Evolutionary conservation across 2,329 filamentous ascomycete genomes (phyloP).

Genomic region (Fusarium sp.): DNA sequence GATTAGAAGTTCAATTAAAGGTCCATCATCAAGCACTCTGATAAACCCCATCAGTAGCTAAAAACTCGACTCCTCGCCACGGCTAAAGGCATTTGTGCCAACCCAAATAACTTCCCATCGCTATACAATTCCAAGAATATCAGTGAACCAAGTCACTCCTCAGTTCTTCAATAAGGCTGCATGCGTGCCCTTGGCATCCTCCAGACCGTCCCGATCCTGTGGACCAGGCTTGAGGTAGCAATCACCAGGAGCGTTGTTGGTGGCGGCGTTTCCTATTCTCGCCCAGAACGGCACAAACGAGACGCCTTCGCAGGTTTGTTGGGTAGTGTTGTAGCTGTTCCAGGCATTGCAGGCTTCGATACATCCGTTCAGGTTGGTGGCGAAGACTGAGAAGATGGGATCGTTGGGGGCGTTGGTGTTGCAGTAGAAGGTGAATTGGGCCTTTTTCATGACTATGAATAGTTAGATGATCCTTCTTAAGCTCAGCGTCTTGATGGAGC

Average conservation of each 20-base stretch:
- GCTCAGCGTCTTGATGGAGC: neutral
- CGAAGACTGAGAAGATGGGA: conserved; percentile 56
- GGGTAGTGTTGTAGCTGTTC: conserved; percentile 26
- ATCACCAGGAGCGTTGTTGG: neutral
- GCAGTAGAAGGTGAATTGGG: conserved; percentile 57
- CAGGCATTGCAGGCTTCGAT: conserved; percentile 61
- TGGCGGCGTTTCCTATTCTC: neutral
- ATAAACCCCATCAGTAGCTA: neutral
- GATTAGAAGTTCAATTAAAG: neutral
- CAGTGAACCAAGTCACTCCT: neutral
- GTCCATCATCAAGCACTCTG: neutral
- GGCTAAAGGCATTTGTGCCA: neutral
- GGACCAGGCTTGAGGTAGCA: conserved; percentile 11
- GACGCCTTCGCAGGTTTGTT: conserved; percentile 18
- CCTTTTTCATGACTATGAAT: conserved; percentile 48
- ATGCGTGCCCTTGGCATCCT: conserved; percentile 3
- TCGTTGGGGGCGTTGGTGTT: conserved; percentile 54
- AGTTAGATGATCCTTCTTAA: neutral
- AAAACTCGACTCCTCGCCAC: neutral
- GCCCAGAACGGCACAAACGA: conserved; percentile 34
- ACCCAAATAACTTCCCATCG: neutral
- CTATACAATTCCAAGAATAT: neutral
- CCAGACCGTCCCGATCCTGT: neutral
- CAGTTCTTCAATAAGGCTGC: conserved; percentile 3
- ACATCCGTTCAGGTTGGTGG: conserved; percentile 57